These are phyloP conservation scores for Lentinus polychrous DNA, from an alignment of 1,284 basidiomycete species.

Conservation along the genomic window DNA sequence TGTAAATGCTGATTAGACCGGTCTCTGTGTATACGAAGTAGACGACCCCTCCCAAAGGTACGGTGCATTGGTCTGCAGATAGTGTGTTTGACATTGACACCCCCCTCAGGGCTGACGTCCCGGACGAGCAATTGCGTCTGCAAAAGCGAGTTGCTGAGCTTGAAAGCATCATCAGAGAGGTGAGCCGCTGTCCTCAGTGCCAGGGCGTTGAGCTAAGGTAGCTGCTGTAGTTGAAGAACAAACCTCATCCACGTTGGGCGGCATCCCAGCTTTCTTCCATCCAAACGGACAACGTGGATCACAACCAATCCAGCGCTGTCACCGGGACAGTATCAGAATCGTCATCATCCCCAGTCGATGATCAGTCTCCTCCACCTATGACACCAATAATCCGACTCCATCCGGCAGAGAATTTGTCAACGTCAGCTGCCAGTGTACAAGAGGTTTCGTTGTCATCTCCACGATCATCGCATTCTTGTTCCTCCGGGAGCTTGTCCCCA, in stretches of 20 bases:
- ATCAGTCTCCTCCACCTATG: too few species aligned
- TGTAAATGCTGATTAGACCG: constrained; percentile 42
- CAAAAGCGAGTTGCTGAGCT: constrained; percentile 75
- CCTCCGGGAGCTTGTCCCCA: constrained; percentile 3
- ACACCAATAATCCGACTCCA: too few species aligned
- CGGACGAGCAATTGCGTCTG: constrained; percentile 59
- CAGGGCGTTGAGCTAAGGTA: constrained; percentile 9
- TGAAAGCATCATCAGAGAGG: constrained; percentile 78
- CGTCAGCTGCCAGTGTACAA: too few species aligned
- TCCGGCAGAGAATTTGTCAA: too few species aligned
- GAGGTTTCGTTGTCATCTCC: constrained; percentile 1
- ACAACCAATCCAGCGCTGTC: too few species aligned
- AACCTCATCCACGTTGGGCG: constrained; percentile 62
- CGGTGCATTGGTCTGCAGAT: neutral
- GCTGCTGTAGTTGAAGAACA: constrained; percentile 47
- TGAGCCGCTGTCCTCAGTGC: constrained; percentile 19
- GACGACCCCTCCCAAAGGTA: constrained; percentile 64
- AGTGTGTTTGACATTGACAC: neutral
- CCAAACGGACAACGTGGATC: too few species aligned
- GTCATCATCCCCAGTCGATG: too few species aligned
- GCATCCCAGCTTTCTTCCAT: neutral
- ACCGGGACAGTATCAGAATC: too few species aligned
- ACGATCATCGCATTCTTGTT: constrained; percentile 8
- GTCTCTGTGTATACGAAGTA: constrained; percentile 78
- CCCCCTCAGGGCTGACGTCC: constrained; percentile 21